Evolutionary conservation across 192 early-diverging fungal species (phyloP).

Genomic region (Jimgerdemannia lactiflua): DNA sequence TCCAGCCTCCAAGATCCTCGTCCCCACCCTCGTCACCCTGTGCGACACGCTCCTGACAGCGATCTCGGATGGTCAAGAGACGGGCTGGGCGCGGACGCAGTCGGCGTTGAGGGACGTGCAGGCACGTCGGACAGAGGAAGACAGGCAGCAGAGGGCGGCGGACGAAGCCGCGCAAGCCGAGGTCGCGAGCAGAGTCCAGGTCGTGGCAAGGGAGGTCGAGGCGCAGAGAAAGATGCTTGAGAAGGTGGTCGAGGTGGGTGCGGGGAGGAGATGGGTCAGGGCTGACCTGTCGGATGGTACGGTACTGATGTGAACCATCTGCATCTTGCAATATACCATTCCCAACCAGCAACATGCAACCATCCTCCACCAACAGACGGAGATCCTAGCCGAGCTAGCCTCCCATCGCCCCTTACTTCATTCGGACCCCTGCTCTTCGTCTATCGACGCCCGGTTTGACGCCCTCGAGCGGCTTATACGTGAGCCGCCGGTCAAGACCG

Average conservation of each 20-base stretch:
- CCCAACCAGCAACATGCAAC: not conserved
- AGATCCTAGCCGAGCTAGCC: not conserved
- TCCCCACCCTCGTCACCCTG: not conserved
- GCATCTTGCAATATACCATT: no score
- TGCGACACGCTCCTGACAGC: not conserved
- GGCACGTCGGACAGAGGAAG: not conserved
- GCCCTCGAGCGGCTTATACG: not conserved
- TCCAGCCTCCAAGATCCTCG: not conserved
- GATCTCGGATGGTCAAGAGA: not conserved
- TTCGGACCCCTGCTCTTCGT: not conserved
- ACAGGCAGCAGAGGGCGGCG: not conserved
- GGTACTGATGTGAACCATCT: no score
- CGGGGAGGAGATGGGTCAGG: not conserved
- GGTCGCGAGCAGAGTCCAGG: not conserved
- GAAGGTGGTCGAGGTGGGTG: not conserved
- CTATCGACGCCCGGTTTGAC: not conserved
- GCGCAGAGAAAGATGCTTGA: not conserved
- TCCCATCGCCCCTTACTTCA: not conserved
- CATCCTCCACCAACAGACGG: not conserved
- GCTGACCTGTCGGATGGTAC: no score
- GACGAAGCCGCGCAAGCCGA: not conserved
- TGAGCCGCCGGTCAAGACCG: not conserved
- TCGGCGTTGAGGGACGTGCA: not conserved
- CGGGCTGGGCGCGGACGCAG: not conserved
- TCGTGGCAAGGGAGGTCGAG: not conserved